Evolutionary conservation across 306 rosid genomes (phyloP).

Genomic region (Lablab purpureus): DNA sequence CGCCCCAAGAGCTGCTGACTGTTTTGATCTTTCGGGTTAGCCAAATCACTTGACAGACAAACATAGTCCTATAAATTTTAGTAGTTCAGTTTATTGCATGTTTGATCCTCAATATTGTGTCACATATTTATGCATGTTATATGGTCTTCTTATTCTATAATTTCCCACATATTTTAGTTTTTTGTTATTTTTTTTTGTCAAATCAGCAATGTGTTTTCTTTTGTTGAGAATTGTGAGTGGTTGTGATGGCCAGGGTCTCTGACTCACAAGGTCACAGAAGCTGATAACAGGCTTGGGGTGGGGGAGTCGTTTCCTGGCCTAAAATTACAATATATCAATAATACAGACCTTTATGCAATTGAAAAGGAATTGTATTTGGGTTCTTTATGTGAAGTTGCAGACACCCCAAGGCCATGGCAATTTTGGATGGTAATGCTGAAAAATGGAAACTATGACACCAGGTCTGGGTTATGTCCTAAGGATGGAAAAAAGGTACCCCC

Average conservation of each 20-base stretch:
- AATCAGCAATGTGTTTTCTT: background rate
- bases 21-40: slow-evolving; percentile 75
- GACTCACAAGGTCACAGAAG: slow-evolving; percentile 57
- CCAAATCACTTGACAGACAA: background rate
- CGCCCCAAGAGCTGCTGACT: slow-evolving; percentile 86
- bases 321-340: slow-evolving; percentile 37
- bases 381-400: slow-evolving; percentile 68
- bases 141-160: background rate
- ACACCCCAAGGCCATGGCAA: slow-evolving; percentile 74
- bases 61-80: background rate
- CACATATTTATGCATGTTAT: background rate
- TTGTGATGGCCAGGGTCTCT: slow-evolving; percentile 56
- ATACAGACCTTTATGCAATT: slow-evolving; percentile 71
- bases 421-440: slow-evolving; percentile 96
- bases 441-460: slow-evolving; percentile 77
- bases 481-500: slow-evolving; percentile 66
- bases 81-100: background rate
- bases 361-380: slow-evolving; percentile 75
- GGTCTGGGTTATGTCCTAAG: slow-evolving; percentile 67
- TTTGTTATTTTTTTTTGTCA: background rate
- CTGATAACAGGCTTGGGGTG: slow-evolving; percentile 68
- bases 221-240: slow-evolving; percentile 25
- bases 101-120: background rate
- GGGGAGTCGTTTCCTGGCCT: slow-evolving; percentile 63
- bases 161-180: background rate